Conservation (phyloP, 1,139 yeast species). For the Candida tropicalis region DNA sequence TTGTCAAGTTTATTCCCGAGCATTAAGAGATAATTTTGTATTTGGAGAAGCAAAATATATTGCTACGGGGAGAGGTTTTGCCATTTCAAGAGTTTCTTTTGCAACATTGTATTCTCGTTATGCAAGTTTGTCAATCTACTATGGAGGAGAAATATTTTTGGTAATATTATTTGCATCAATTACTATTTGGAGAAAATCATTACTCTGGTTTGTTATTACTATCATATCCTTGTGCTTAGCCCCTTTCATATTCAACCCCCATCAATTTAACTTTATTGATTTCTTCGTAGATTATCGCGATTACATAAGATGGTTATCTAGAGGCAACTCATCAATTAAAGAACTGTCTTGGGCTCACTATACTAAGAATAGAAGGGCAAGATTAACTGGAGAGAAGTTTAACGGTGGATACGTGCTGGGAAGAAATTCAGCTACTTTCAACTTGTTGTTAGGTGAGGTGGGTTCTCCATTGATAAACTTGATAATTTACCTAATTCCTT, state of each 20-base stretch:
- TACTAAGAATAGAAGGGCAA: slow-evolving; percentile 55
- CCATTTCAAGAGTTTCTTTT: slow-evolving; percentile 68
- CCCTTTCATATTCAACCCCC: slow-evolving; percentile 85
- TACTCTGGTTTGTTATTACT: slow-evolving; percentile 85
- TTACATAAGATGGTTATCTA: slow-evolving; percentile 65
- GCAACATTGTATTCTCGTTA: slow-evolving; percentile 63
- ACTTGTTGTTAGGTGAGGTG: slow-evolving; percentile 56
- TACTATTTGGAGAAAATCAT: slow-evolving; percentile 75
- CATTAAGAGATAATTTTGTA: slow-evolving; percentile 66
- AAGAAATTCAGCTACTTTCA: slow-evolving; percentile 33
- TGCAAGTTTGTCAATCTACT: slow-evolving; percentile 63
- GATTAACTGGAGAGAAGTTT: slow-evolving; percentile 67
- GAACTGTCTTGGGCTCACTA: slow-evolving; percentile 63
- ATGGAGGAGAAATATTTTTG: slow-evolving; percentile 61
- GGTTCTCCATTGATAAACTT: slow-evolving; percentile 49
- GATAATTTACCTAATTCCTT: slow-evolving; percentile 54
- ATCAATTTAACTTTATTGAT: slow-evolving; percentile 71
- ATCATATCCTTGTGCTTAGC: slow-evolving; percentile 71
- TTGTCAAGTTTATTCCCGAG: slow-evolving; percentile 78
- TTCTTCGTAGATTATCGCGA: slow-evolving; percentile 74
- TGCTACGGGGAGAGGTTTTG: slow-evolving; percentile 86
- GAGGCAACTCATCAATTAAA: slow-evolving; percentile 59
- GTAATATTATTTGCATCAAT: slow-evolving; percentile 64
- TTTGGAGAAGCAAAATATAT: slow-evolving; percentile 86
- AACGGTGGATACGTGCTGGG: slow-evolving; percentile 19